Evolutionary conservation across 176 grass and related monocot species (phyloP).

Genomic region (Bonia amplexicaulis): DNA sequence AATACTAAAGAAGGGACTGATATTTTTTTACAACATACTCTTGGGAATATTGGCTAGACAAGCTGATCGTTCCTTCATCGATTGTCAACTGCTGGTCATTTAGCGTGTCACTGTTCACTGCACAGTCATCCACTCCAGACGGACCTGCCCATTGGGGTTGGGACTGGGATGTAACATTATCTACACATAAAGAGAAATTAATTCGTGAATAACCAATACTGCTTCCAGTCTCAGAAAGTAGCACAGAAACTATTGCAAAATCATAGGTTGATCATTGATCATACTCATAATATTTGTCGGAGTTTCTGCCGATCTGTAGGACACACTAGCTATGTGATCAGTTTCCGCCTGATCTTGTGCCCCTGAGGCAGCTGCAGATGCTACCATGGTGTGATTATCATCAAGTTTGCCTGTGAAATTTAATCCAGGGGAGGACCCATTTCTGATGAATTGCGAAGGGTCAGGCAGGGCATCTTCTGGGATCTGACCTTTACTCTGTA

Average conservation of each 20-base stretch:
- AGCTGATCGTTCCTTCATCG: constrained; percentile 80
- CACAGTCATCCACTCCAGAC: constrained; percentile 49
- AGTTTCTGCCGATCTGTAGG: constrained; percentile 52
- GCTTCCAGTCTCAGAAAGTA: constrained; percentile 9
- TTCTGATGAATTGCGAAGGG: constrained; percentile 59
- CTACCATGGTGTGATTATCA: constrained; percentile 40
- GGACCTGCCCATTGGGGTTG: constrained; percentile 52
- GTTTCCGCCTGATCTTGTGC: constrained; percentile 48
- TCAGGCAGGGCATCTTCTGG: constrained; percentile 43
- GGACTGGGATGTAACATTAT: constrained; percentile 46
- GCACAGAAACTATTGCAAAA: constrained; percentile 3
- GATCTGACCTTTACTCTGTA: constrained; percentile 67
- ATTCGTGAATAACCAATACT: constrained; percentile 17
- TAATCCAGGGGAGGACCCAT: constrained; percentile 54
- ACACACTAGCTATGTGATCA: constrained; percentile 36
- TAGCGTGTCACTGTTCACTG: constrained; percentile 46
- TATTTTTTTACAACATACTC: constrained; percentile 53
- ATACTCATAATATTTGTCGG: constrained; percentile 42
- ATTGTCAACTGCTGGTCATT: constrained; percentile 59
- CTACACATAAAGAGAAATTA: constrained; percentile 31
- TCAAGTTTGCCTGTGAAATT: constrained; percentile 49
- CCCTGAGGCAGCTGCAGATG: constrained; percentile 52
- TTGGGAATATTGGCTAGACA: constrained; percentile 85
- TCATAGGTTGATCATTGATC: constrained; percentile 2
- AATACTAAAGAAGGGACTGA: background rate